A percentile compares a stretch with the other conserved stretches of the same genome.
These are phyloP conservation scores for Smittium culicis DNA, from an alignment of 371 early-diverging fungal genomes.

Conservation along the genomic window DNA sequence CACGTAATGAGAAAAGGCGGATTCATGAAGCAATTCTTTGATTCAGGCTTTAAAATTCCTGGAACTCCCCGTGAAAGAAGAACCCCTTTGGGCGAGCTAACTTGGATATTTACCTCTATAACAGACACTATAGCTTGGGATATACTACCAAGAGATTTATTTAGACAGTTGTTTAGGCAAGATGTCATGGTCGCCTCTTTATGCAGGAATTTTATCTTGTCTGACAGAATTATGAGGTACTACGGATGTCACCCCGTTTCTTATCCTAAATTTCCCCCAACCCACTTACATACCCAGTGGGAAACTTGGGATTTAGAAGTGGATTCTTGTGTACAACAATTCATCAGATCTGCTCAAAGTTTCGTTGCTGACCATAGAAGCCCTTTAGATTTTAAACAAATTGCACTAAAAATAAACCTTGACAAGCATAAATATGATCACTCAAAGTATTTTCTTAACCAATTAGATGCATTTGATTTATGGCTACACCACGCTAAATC, in stretches of 20 bases:
- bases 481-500: slow-evolving; percentile 70
- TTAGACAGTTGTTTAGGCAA: slow-evolving; percentile 83
- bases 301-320: slow-evolving; percentile 89
- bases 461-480: slow-evolving; percentile 90
- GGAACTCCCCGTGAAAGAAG: slow-evolving; percentile 79
- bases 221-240: slow-evolving; percentile 85
- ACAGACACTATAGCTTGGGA: slow-evolving; percentile 99
- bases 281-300: slow-evolving; percentile 94
- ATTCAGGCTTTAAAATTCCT: slow-evolving; percentile 77
- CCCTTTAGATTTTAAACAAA: slow-evolving; percentile 14
- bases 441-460: slow-evolving; percentile 84
- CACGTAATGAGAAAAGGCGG: slow-evolving; percentile 72
- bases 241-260: slow-evolving; percentile 85
- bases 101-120: slow-evolving; percentile 96
- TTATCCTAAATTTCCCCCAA: slow-evolving; percentile 65
- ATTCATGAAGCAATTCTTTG: slow-evolving; percentile 39
- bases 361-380: slow-evolving; percentile 33
- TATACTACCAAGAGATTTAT: slow-evolving; percentile 72
- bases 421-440: slow-evolving; percentile 41
- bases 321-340: slow-evolving; percentile 80
- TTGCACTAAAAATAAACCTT: neutral
- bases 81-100: slow-evolving; percentile 89
- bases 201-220: slow-evolving; percentile 88
- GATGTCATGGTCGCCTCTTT: slow-evolving; percentile 91
- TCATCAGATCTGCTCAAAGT: slow-evolving; percentile 51